phyloP scores from a whole-genome alignment of 1,284 basidiomycete species.

The Psilocybe mexicana region DNA sequence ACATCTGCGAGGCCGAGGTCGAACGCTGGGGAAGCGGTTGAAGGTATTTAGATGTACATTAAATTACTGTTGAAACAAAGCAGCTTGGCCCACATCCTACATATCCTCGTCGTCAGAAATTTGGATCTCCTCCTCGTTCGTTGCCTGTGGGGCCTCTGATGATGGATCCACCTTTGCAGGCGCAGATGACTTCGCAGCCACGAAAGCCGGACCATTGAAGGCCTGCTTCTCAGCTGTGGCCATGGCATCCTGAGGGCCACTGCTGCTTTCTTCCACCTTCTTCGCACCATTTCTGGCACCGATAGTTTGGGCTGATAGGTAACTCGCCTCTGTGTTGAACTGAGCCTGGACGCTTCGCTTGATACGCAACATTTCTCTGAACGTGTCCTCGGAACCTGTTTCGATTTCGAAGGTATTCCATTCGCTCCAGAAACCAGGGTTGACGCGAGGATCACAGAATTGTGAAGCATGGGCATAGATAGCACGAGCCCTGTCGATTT shows the following conservation, averaged over 20 bases:
- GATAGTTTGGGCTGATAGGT: conserved; percentile 83
- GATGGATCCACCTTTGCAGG: conserved; percentile 27
- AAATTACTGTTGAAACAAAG: conserved; percentile 20
- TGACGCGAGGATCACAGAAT: conserved; percentile 94
- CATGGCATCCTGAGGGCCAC: conserved; percentile 64
- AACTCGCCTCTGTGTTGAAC: conserved; percentile 95
- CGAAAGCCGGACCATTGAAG: conserved; percentile 59
- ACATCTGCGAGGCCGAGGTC: conserved; percentile 70
- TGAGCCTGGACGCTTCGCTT: conserved; percentile 97
- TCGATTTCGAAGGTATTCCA: conserved; percentile 99
- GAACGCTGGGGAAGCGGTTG: conserved; percentile 56
- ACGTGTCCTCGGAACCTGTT: conserved; percentile 97
- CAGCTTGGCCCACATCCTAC: conserved; percentile 32
- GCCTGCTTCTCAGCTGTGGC: conserved; percentile 62
- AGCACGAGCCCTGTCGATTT: conserved; percentile 95
- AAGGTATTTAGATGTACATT: conserved; percentile 20
- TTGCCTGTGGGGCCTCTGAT: conserved; percentile 33
- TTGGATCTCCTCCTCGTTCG: conserved; percentile 79
- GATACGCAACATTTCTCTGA: conserved; percentile 98
- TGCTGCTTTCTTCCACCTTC: conserved; percentile 53
- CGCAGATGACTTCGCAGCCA: conserved; percentile 56
- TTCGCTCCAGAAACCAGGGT: conserved; percentile 92
- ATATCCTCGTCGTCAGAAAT: conserved; percentile 79
- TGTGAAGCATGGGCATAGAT: conserved; percentile 98
- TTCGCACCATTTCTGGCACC: conserved; percentile 61